A percentile compares a stretch with the other conserved stretches of the same genome.
phyloP scores from a whole-genome alignment of 2,329 filamentous ascomycete species.

The Neopestalotiopsis rosae region DNA sequence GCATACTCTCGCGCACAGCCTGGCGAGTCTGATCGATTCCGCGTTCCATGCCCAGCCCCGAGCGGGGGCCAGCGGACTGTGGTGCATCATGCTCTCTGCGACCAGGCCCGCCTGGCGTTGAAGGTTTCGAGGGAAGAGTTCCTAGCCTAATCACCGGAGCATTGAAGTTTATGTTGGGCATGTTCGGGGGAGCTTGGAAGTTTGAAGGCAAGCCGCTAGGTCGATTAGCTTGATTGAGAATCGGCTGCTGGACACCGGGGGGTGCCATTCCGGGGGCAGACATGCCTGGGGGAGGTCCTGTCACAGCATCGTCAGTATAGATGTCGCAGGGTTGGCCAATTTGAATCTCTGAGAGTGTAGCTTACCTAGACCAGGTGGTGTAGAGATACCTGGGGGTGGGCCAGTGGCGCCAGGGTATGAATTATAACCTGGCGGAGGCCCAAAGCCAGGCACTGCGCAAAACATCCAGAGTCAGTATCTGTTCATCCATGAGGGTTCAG shows the following conservation, averaged over 20 bases:
- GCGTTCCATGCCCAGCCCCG: slow-evolving; percentile 66
- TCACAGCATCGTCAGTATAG: neutral
- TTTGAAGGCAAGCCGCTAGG: slow-evolving; percentile 80
- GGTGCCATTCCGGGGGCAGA: slow-evolving; percentile 81
- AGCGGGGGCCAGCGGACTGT: slow-evolving; percentile 44
- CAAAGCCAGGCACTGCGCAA: slow-evolving; percentile 65
- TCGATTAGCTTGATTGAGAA: slow-evolving; percentile 76
- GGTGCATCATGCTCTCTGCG: slow-evolving; percentile 53
- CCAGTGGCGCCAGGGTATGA: slow-evolving; percentile 66
- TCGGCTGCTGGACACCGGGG: slow-evolving; percentile 78
- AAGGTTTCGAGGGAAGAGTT: slow-evolving; percentile 72
- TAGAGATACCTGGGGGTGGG: slow-evolving; percentile 71
- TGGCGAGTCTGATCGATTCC: slow-evolving; percentile 71
- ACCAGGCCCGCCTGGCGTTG: slow-evolving; percentile 43
- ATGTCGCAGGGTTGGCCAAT: neutral
- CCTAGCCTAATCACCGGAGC: slow-evolving; percentile 95
- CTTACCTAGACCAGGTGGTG: slow-evolving; percentile 84
- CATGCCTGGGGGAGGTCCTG: slow-evolving; percentile 81
- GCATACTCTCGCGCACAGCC: slow-evolving; percentile 70
- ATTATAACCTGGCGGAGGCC: slow-evolving; percentile 75
- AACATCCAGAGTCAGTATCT: slow-evolving; percentile 14
- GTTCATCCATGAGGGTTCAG: neutral
- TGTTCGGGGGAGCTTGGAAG: slow-evolving; percentile 88
- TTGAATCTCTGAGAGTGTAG: neutral
- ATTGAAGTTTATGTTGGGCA: slow-evolving; percentile 98